Percentiles rank a stretch among this genome's conserved stretches.
Evolutionary conservation across 1,284 basidiomycete genomes (phyloP).

Genomic region (Lentinus polychrous): DNA sequence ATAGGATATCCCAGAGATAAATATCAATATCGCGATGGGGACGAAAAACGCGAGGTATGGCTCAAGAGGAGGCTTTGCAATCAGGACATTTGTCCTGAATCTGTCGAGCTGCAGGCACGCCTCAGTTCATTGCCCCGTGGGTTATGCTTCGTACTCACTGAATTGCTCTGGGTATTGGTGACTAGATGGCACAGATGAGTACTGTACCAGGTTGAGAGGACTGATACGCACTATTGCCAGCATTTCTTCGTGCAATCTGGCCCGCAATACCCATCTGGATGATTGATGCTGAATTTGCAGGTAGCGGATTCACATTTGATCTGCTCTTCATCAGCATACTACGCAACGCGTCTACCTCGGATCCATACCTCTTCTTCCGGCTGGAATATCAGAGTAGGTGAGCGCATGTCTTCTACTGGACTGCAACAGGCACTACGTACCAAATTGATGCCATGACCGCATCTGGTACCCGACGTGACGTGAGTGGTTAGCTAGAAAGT

Average conservation of each 20-base stretch:
- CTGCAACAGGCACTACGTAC: constrained; percentile 29
- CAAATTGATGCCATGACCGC: constrained; percentile 49
- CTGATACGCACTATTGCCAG: constrained; percentile 61
- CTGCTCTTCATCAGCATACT: constrained; percentile 26
- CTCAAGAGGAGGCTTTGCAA: no score
- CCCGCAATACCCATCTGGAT: constrained; percentile 45
- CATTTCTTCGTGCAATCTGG: constrained; percentile 50
- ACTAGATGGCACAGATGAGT: constrained; percentile 25
- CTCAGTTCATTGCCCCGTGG: no score
- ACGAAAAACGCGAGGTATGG: no score
- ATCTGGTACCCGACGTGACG: constrained; percentile 33
- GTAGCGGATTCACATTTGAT: constrained; percentile 53
- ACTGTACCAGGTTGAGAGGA: neutral
- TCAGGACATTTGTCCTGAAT: no score
- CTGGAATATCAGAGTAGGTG: constrained; percentile 27
- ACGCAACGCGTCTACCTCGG: neutral
- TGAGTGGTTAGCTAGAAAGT: constrained; percentile 1
- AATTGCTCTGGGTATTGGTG: constrained; percentile 66
- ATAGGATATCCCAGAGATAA: no score
- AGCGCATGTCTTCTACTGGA: constrained; percentile 1
- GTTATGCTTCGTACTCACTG: constrained; percentile 27
- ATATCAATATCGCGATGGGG: no score
- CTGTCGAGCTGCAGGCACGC: no score
- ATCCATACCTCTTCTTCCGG: constrained; percentile 55
- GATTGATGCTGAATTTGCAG: constrained; percentile 62